phyloP scores from a whole-genome alignment of 2,329 filamentous ascomycete species.

The Fusarium virguliforme region DNA sequence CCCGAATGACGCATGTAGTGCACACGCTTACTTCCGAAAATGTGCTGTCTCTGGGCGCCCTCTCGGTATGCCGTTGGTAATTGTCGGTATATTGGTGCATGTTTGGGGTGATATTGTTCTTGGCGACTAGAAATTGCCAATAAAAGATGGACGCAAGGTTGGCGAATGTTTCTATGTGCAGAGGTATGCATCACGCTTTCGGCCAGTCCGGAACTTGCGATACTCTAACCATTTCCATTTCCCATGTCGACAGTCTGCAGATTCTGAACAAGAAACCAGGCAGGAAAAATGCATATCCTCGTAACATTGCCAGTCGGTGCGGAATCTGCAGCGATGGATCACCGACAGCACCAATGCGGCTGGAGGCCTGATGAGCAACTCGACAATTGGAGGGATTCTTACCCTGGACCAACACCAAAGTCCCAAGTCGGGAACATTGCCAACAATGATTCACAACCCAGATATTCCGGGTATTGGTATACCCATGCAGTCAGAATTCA shows the following conservation, averaged over 20 bases:
- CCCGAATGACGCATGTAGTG: neutral
- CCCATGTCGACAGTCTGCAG: neutral
- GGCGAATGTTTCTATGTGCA: neutral
- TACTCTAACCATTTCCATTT: neutral
- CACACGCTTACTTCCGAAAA: neutral
- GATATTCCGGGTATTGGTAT: neutral
- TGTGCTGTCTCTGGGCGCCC: neutral
- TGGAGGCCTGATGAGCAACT: neutral
- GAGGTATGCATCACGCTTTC: neutral
- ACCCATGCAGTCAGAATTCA: neutral
- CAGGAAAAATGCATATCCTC: neutral
- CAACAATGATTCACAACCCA: neutral
- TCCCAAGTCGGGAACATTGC: neutral
- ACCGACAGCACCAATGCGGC: neutral
- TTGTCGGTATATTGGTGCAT: neutral
- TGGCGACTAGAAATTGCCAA: neutral
- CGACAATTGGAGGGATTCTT: neutral
- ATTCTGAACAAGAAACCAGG: neutral
- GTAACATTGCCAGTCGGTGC: neutral
- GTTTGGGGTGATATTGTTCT: neutral
- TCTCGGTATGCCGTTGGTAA: neutral
- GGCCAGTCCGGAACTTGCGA: neutral
- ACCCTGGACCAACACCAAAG: conserved; percentile 12
- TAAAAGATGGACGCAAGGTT: neutral
- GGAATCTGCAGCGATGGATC: neutral